Evolutionary conservation across 768 basidiomycete genomes (phyloP).

Genomic region (Suillus hirtellus): DNA sequence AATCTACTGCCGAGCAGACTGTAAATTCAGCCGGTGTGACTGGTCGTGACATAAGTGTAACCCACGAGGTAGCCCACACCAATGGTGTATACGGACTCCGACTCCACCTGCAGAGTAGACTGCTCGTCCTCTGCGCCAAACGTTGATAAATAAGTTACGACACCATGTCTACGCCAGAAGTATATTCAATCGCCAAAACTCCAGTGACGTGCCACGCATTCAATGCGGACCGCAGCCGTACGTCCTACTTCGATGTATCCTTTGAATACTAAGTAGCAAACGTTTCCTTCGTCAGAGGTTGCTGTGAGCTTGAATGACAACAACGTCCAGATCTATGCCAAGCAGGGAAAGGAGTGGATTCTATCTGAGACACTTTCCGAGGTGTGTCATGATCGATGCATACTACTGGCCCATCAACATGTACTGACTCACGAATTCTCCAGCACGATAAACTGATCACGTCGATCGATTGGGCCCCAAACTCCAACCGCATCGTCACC

Average conservation of each 20-base stretch:
- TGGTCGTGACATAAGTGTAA: too few species aligned
- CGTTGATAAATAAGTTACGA: background rate
- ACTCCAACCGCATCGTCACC: slow-evolving; percentile 96
- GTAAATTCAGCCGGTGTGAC: too few species aligned
- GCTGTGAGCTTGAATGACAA: slow-evolving; percentile 90
- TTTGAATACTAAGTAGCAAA: background rate
- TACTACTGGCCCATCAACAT: background rate
- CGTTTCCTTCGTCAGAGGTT: slow-evolving; percentile 58
- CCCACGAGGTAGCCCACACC: too few species aligned
- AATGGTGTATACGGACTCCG: too few species aligned
- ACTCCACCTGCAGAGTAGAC: slow-evolving; percentile 67
- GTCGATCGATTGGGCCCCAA: slow-evolving; percentile 98
- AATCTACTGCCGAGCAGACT: too few species aligned
- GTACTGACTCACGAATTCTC: slow-evolving; percentile 4
- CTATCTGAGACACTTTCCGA: slow-evolving; percentile 79
- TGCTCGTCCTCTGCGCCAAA: slow-evolving; percentile 69
- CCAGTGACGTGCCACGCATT: slow-evolving; percentile 92
- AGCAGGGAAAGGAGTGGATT: slow-evolving; percentile 67
- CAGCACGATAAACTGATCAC: slow-evolving; percentile 98
- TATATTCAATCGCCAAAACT: slow-evolving; percentile 74
- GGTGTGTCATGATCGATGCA: slow-evolving; percentile 44
- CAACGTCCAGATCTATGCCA: slow-evolving; percentile 80
- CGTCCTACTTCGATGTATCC: slow-evolving; percentile 34
- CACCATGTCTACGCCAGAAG: slow-evolving; percentile 70
- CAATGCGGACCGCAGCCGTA: slow-evolving; percentile 84